A percentile compares a stretch with the other conserved stretches of the same genome.
Conservation (phyloP, 805 yeast species). For the Pichia exigua region DNA sequence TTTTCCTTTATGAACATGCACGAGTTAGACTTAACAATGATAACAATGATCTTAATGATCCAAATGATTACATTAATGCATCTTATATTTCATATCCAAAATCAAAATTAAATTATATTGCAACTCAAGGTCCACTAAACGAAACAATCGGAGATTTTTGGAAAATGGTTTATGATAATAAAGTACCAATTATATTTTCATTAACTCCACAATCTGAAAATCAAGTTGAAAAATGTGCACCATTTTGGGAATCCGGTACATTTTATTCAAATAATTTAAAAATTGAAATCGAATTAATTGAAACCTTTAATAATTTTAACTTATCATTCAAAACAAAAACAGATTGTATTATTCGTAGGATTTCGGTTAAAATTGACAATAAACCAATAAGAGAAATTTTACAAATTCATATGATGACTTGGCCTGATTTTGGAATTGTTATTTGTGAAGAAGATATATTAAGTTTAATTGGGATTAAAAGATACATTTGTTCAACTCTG, state of each 20-base stretch:
- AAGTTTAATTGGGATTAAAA: conserved; percentile 38
- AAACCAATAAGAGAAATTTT: conserved; percentile 38
- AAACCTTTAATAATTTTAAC: conserved; percentile 22
- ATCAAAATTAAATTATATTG: conserved; percentile 50
- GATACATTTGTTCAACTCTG: conserved; percentile 16
- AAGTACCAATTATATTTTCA: conserved; percentile 61
- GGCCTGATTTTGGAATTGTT: conserved; percentile 79
- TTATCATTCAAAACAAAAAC: conserved; percentile 17
- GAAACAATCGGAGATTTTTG: conserved; percentile 79
- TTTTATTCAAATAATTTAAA: conserved; percentile 30
- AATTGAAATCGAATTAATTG: conserved; percentile 20
- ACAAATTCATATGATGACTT: conserved; percentile 69
- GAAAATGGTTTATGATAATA: conserved; percentile 61
- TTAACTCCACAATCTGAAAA: conserved; percentile 72
- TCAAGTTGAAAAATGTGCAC: conserved; percentile 71
- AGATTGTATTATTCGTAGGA: conserved; percentile 33
- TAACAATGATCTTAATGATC: conserved; percentile 14
- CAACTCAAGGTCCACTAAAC: conserved; percentile 81
- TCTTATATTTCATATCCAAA: conserved; percentile 49
- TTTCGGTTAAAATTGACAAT: conserved; percentile 33
- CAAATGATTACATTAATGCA: conserved; percentile 68
- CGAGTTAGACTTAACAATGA: conserved; percentile 49
- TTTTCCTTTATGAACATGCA: conserved; percentile 79
- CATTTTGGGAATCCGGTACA: conserved; percentile 67
- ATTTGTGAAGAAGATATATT: conserved; percentile 50